A percentile compares a stretch with the other conserved stretches of the same genome.
phyloP scores from a whole-genome alignment of 805 yeast genomes.

The Lipomyces oligophaga region DNA sequence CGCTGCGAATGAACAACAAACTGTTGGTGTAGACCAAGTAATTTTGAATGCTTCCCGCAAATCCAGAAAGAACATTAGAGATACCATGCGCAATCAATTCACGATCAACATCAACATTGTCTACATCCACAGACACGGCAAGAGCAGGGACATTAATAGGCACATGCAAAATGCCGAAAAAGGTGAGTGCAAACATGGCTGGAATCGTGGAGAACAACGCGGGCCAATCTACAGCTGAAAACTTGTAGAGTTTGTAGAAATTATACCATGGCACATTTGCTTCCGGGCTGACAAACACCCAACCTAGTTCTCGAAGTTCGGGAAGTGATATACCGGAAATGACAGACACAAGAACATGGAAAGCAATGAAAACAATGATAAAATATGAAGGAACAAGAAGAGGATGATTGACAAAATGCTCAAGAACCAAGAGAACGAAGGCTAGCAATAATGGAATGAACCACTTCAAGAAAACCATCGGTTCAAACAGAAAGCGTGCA shows the following conservation, averaged over 20 bases:
- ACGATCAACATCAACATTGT: conserved; percentile 77
- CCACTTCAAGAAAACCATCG: conserved; percentile 63
- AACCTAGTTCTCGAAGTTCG: conserved; percentile 66
- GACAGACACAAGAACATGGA: conserved; percentile 63
- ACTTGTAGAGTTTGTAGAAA: conserved; percentile 70
- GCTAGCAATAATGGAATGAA: conserved; percentile 65
- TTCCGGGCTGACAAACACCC: conserved; percentile 72
- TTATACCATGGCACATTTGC: conserved; percentile 80
- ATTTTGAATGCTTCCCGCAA: conserved; percentile 74
- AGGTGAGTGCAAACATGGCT: conserved; percentile 91
- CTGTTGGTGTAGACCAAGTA: conserved; percentile 93
- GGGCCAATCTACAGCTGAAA: conserved; percentile 69
- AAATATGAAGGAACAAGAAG: conserved; percentile 73
- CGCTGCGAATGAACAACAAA: conserved; percentile 85
- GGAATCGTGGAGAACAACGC: conserved; percentile 69
- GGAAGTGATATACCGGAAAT: conserved; percentile 63
- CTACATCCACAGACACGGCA: conserved; percentile 82
- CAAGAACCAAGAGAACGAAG: conserved; percentile 54
- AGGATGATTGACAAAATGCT: conserved; percentile 55
- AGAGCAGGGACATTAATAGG: conserved; percentile 97
- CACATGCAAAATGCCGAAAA: conserved; percentile 92
- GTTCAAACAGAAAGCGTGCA: conserved; percentile 38
- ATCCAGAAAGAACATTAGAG: conserved; percentile 80
- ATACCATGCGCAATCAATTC: conserved; percentile 94
- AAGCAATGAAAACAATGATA: conserved; percentile 61